Percentiles rank a stretch among this genome's conserved stretches.
phyloP scores from a whole-genome alignment of 179 eudicot genomes.

The Spinacia oleracea region DNA sequence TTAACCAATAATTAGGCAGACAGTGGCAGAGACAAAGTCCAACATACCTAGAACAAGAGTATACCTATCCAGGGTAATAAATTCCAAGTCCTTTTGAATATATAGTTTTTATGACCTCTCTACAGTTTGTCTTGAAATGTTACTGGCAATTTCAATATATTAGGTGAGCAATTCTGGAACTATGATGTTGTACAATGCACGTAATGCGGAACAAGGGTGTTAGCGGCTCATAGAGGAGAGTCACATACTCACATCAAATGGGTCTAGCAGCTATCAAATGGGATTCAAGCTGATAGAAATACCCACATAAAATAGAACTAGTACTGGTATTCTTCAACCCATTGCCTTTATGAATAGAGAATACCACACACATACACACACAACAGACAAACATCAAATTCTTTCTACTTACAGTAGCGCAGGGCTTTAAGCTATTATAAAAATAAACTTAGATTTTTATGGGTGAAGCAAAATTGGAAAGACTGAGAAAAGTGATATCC shows the following conservation, averaged over 20 bases:
- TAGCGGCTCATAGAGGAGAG: background rate
- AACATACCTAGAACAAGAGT: background rate
- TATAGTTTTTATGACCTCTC: background rate
- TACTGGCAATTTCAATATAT: background rate
- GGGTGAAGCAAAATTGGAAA: background rate
- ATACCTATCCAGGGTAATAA: background rate
- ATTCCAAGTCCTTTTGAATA: background rate
- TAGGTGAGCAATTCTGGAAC: background rate
- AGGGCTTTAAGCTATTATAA: background rate
- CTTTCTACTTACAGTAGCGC: background rate
- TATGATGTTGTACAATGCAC: background rate
- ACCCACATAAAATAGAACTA: background rate
- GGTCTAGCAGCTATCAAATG: background rate
- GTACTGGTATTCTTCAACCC: background rate
- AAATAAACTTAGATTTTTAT: background rate
- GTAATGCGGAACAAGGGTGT: background rate
- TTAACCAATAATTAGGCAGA: background rate
- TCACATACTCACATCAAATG: background rate
- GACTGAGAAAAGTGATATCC: background rate
- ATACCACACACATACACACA: background rate
- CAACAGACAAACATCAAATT: background rate
- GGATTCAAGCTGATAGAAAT: background rate
- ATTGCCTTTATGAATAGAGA: background rate
- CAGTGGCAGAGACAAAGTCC: background rate
- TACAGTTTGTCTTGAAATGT: background rate